A percentile compares a stretch with the other conserved stretches of the same genome.
phyloP scores from a whole-genome alignment of 345 rosid genomes.

The Syzygium grande region DNA sequence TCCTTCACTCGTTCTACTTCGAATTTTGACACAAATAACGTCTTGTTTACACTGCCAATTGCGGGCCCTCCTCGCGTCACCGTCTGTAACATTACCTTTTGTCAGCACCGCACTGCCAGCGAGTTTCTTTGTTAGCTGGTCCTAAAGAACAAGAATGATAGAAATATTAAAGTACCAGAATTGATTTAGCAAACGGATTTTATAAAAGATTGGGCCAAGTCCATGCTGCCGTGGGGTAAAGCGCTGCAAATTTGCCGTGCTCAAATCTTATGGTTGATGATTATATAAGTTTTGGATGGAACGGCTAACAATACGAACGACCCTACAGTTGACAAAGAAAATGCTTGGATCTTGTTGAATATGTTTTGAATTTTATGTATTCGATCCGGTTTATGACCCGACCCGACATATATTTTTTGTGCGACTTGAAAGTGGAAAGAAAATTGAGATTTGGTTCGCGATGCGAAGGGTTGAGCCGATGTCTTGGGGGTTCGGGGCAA shows the following conservation, averaged over 20 bases:
- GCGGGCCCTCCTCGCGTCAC: not conserved
- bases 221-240: not conserved
- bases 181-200: not conserved
- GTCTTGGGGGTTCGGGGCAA: too few species aligned
- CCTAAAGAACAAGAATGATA: not conserved
- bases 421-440: too few species aligned
- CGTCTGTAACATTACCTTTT: not conserved
- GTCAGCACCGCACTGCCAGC: not conserved
- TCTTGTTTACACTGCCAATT: not conserved
- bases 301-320: not conserved
- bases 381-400: too few species aligned
- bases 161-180: not conserved
- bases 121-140: not conserved
- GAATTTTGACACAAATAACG: not conserved
- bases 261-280: not conserved
- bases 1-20: not conserved
- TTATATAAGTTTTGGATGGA: not conserved
- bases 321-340: not conserved
- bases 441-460: too few species aligned
- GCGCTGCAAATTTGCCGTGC: not conserved
- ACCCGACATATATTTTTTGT: too few species aligned
- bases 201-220: not conserved
- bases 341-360: too few species aligned
- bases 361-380: too few species aligned
- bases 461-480: too few species aligned